Base-by-base conservation (phyloP, 1,284 basidiomycete species). In the Entoloma clypeatum region DNA sequence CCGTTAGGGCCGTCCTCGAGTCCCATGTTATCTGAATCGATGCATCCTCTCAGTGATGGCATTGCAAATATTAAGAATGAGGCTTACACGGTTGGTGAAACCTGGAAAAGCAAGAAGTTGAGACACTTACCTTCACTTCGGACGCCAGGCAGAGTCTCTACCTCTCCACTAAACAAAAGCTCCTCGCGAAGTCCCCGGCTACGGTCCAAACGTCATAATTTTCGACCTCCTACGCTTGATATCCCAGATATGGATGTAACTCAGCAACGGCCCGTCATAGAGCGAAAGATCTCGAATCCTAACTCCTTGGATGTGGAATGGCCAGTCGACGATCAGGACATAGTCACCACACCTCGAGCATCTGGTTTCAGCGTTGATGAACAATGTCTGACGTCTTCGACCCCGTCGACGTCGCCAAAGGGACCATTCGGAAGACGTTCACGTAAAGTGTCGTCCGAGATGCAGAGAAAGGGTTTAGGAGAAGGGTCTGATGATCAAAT, bases 331-430 rank as follows among this genome's bases (percentile, higher is more conserved):
- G 78, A 78, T 7, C 60, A 62, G 23, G 79, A 83, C 18, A 42
- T 51, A 33, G 57, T 65, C 9, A 63, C 64, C 33, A 86, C 83
- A 6, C 84, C 83, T 2, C 75, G 65, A 39, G 75, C 73, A 22
- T 55, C 65, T 11, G 66, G 55, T 8, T 82, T 83, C 52, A 68
- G 70, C 25, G 51, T 53, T 9, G 56, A 59, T 5, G 56, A 47
- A 21, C 43, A 44, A n/a, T 53, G 56, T 19, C 57, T 59, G 23
- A 49, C 56, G n/a, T 56, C 62, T 17, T 56, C 61, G 13, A 55
- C 47, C n/a, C 63, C 61, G 10, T 64, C 59, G 25, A 57, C 55
- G 19, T 63, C 71, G n/a, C n/a, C n/a, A n/a, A n/a, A n/a, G n/a
- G n/a, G n/a, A n/a, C n/a, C n/a, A n/a, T n/a, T n/a, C 4, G 55